A percentile compares a stretch with the other conserved stretches of the same genome.
phyloP scores from a whole-genome alignment of 352 stramenopile species.

The Phytopythium chamaehyphon region DNA sequence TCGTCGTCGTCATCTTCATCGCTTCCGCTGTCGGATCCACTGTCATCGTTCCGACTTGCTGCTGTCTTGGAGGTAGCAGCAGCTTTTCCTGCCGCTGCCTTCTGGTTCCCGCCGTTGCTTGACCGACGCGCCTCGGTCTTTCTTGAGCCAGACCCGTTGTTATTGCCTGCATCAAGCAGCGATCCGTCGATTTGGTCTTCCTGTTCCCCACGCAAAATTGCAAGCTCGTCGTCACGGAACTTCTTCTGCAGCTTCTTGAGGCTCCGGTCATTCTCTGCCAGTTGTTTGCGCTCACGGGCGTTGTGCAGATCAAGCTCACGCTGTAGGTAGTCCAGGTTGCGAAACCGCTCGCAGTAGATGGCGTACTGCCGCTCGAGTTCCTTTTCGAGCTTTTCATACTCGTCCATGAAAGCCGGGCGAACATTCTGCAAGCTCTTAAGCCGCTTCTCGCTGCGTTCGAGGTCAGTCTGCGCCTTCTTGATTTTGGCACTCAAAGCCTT shows the following conservation, averaged over 20 bases:
- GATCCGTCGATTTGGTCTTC: constrained; percentile 72
- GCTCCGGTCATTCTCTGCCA: constrained; percentile 84
- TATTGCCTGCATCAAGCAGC: constrained; percentile 40
- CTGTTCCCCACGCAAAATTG: constrained; percentile 85
- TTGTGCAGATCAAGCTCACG: constrained; percentile 90
- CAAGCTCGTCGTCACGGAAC: constrained; percentile 89
- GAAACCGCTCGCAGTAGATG: constrained; percentile 91
- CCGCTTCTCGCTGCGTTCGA: constrained; percentile 94
- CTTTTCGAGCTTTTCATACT: constrained; percentile 97
- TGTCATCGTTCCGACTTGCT: constrained; percentile 32
- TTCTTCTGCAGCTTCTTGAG: constrained; percentile 93
- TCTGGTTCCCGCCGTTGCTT: constrained; percentile 46
- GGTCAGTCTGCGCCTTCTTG: constrained; percentile 92
- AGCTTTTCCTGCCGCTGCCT: constrained; percentile 12
- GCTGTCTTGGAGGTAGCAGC: constrained; percentile 30
- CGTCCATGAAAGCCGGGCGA: constrained; percentile 95
- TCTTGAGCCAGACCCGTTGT: constrained; percentile 32
- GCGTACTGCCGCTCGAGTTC: constrained; percentile 96
- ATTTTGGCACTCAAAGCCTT: constrained; percentile 90
- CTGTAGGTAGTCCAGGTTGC: constrained; percentile 97
- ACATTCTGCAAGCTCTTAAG: constrained; percentile 92
- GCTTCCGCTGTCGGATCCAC: constrained; percentile 45
- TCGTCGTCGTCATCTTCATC: constrained; percentile 36
- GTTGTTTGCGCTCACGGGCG: constrained; percentile 80
- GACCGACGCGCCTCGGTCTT: constrained; percentile 24